phyloP scores from a whole-genome alignment of 441 rosid genomes.

The Pelargonium fulgidum region DNA sequence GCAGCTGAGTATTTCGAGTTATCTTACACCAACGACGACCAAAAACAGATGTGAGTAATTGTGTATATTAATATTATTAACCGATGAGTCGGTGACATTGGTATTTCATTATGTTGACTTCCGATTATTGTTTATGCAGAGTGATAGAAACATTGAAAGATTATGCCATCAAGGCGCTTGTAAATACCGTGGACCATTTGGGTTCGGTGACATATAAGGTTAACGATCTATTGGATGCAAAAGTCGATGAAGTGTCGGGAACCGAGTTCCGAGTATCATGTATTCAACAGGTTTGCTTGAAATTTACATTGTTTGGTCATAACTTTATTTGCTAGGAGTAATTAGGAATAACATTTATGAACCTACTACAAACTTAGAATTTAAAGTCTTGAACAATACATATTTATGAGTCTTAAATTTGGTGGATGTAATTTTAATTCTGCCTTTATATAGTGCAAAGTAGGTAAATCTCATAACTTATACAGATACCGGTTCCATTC shows the following conservation, averaged over 20 bases:
- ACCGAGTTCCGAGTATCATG: slow-evolving; percentile 73
- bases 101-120: slow-evolving; percentile 3
- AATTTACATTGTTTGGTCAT: neutral
- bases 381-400: neutral
- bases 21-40: slow-evolving; percentile 71
- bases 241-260: slow-evolving; percentile 72
- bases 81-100: neutral
- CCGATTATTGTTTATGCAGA: slow-evolving; percentile 35
- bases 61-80: too few species aligned
- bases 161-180: slow-evolving; percentile 83
- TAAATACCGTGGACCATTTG: slow-evolving; percentile 89
- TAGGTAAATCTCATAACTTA: slow-evolving; percentile 2
- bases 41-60: slow-evolving; percentile 72
- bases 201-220: slow-evolving; percentile 89
- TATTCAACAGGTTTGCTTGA: slow-evolving; percentile 62
- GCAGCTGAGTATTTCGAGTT: slow-evolving; percentile 95
- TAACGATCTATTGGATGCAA: slow-evolving; percentile 71
- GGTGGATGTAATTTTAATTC: neutral
- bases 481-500: neutral
- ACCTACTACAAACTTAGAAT: neutral
- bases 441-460: neutral
- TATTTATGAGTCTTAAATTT: neutral
- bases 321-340: too few species aligned
- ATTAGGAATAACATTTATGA: neutral
- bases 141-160: slow-evolving; percentile 90